Evolutionary conservation across 495 filamentous ascomycete genomes (phyloP).

Genomic region (Neurospora tetraspora): DNA sequence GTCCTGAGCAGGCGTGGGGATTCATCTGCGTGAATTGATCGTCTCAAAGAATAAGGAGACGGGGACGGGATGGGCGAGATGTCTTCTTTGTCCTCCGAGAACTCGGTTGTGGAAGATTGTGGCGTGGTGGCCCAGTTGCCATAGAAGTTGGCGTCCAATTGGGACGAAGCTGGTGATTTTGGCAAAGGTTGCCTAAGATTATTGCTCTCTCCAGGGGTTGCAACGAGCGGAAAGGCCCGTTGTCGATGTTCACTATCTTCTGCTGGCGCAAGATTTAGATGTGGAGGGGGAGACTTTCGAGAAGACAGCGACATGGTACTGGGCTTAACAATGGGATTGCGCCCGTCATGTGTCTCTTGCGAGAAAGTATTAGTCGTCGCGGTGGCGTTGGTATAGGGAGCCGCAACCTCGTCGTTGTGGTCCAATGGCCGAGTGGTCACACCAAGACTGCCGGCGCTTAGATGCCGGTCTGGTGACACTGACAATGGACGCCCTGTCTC

Average conservation of each 20-base stretch:
- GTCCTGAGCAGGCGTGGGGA: conserved; percentile 27
- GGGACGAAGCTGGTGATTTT: conserved; percentile 43
- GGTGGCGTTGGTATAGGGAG: neutral
- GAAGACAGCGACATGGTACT: conserved; percentile 34
- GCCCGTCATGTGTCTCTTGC: conserved; percentile 14
- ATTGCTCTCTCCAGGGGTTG: conserved; percentile 8
- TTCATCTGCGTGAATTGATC: conserved; percentile 24
- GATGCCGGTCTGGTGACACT: conserved; percentile 22
- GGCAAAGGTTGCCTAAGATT: conserved; percentile 42
- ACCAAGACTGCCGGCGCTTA: conserved; percentile 27
- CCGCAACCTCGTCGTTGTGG: conserved; percentile 14
- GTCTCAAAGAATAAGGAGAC: conserved; percentile 31
- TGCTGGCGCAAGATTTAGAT: conserved; percentile 29
- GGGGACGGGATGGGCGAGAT: conserved; percentile 38
- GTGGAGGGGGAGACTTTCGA: conserved; percentile 39
- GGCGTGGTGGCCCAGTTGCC: conserved; percentile 39
- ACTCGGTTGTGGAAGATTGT: conserved; percentile 30
- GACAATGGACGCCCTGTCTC: conserved; percentile 20
- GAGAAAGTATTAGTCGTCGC: conserved; percentile 7
- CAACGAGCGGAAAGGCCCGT: neutral
- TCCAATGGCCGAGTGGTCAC: conserved; percentile 24
- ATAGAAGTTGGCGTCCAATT: conserved; percentile 38
- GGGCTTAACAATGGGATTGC: conserved; percentile 17
- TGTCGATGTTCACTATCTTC: conserved; percentile 20
- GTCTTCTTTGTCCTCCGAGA: conserved; percentile 32